Percentiles rank a stretch among this genome's conserved stretches.
phyloP scores from a whole-genome alignment of 352 stramenopile species.

The Achlya hypogyna region DNA sequence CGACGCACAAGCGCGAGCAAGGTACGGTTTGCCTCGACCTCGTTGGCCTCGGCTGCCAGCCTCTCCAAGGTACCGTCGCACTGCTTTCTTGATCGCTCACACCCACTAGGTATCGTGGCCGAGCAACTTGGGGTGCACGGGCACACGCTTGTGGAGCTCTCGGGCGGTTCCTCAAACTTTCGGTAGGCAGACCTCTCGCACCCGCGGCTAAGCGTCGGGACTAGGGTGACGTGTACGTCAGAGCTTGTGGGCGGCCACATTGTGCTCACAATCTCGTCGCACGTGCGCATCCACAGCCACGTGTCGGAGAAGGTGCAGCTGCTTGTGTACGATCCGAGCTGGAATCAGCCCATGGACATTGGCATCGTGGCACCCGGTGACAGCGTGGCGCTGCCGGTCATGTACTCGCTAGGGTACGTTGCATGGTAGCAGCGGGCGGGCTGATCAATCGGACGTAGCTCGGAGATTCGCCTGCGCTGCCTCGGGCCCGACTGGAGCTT shows the following conservation, averaged over 20 bases:
- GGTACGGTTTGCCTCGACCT: slow-evolving; percentile 60
- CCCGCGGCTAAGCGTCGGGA: background rate
- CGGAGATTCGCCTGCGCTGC: slow-evolving; percentile 11
- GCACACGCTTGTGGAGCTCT: slow-evolving; percentile 48
- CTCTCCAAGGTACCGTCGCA: slow-evolving; percentile 33
- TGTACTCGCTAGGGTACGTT: slow-evolving; percentile 40
- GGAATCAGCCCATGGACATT: slow-evolving; percentile 61
- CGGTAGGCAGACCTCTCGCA: background rate
- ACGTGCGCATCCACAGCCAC: slow-evolving; percentile 65
- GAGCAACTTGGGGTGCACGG: slow-evolving; percentile 60
- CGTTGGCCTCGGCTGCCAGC: slow-evolving; percentile 46
- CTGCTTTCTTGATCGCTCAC: background rate
- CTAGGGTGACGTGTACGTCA: slow-evolving; percentile 21
- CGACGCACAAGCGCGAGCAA: slow-evolving; percentile 41
- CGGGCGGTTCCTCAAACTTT: slow-evolving; percentile 43
- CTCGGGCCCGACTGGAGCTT: background rate
- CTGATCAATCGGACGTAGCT: background rate
- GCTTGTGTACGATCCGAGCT: slow-evolving; percentile 74
- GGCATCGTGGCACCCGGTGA: slow-evolving; percentile 42
- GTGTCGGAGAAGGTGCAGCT: slow-evolving; percentile 60
- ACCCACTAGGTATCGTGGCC: slow-evolving; percentile 48
- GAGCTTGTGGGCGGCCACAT: slow-evolving; percentile 72
- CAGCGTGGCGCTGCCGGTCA: slow-evolving; percentile 58
- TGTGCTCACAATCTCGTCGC: slow-evolving; percentile 64
- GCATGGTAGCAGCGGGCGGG: background rate